A percentile compares a stretch with the other conserved stretches of the same genome.
Evolutionary conservation across 2,329 filamentous ascomycete genomes (phyloP).

Genomic region (Diaporthe vexans): DNA sequence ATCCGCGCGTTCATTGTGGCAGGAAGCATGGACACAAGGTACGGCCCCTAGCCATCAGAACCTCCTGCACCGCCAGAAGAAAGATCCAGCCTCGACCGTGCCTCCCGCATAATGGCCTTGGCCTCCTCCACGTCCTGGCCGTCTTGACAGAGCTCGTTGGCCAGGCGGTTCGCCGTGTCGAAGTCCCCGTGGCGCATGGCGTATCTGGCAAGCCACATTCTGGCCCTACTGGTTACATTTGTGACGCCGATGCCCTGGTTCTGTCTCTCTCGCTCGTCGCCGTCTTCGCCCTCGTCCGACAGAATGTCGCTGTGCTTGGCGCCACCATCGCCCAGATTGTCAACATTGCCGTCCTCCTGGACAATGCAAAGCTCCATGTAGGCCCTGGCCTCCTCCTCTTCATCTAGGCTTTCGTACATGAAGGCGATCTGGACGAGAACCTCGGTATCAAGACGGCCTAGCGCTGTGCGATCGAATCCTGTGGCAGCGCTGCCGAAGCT

Average conservation of each 20-base stretch:
- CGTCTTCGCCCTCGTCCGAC: slow-evolving; percentile 55
- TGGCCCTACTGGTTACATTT: slow-evolving; percentile 89
- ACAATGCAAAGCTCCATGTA: slow-evolving; percentile 98
- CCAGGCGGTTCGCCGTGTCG: slow-evolving; percentile 81
- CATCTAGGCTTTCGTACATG: slow-evolving; percentile 86
- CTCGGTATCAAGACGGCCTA: slow-evolving; percentile 84
- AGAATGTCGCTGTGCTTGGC: slow-evolving; percentile 61
- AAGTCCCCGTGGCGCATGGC: slow-evolving; percentile 84
- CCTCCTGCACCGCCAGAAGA: slow-evolving; percentile 35
- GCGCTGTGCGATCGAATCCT: slow-evolving; percentile 63
- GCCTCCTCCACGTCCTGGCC: slow-evolving; percentile 97
- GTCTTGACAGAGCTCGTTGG: slow-evolving; percentile 93
- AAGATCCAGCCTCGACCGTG: slow-evolving; percentile 80
- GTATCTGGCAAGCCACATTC: slow-evolving; percentile 92
- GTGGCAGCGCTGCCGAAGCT: slow-evolving; percentile 63
- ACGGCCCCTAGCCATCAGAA: slow-evolving; percentile 44
- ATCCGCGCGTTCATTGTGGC: neutral
- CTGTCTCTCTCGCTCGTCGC: slow-evolving; percentile 54
- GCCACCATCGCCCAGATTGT: slow-evolving; percentile 62
- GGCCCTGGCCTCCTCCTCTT: slow-evolving; percentile 84
- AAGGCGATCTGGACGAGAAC: slow-evolving; percentile 90
- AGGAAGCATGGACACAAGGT: neutral
- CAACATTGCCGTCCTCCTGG: slow-evolving; percentile 79
- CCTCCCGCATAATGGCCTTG: slow-evolving; percentile 90
- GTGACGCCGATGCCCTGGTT: slow-evolving; percentile 84